Conservation (phyloP, 1,284 basidiomycete species). For the Tetrapyrgos nigripes region DNA sequence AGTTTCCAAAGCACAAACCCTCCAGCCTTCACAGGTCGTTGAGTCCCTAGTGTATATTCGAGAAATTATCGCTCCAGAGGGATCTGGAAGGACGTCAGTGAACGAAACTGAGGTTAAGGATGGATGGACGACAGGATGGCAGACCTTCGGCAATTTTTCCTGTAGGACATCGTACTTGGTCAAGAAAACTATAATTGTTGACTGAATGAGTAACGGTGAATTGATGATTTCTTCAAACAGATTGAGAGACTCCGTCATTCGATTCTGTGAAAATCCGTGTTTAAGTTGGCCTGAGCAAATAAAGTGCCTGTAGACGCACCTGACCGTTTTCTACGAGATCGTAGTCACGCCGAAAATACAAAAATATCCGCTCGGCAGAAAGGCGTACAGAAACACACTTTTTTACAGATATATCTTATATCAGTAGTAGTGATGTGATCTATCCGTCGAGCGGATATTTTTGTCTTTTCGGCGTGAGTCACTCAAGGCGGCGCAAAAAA, state of each 20-base stretch:
- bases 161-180: slow-evolving; percentile 84
- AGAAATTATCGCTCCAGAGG: background rate
- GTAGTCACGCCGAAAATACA: no score
- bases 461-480: slow-evolving; percentile 50
- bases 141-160: slow-evolving; percentile 54
- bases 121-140: background rate
- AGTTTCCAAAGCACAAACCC: slow-evolving; percentile 99
- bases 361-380: no score
- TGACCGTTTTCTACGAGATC: slow-evolving; percentile 81
- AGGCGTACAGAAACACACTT: no score
- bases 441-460: no score
- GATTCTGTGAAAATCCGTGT: slow-evolving; percentile 58
- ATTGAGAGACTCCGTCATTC: slow-evolving; percentile 81
- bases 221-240: slow-evolving; percentile 74
- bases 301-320: slow-evolving; percentile 84
- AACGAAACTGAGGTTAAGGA: background rate
- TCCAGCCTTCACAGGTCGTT: slow-evolving; percentile 98
- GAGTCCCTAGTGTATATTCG: slow-evolving; percentile 90
- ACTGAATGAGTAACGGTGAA: slow-evolving; percentile 74
- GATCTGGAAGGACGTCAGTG: background rate
- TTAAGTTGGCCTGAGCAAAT: background rate
- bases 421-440: no score
- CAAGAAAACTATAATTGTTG: slow-evolving; percentile 74
- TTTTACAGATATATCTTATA: no score
- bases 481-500: slow-evolving; percentile 82